Conservation (phyloP, 352 stramenopile species). For the Phytophthora cactorum region DNA sequence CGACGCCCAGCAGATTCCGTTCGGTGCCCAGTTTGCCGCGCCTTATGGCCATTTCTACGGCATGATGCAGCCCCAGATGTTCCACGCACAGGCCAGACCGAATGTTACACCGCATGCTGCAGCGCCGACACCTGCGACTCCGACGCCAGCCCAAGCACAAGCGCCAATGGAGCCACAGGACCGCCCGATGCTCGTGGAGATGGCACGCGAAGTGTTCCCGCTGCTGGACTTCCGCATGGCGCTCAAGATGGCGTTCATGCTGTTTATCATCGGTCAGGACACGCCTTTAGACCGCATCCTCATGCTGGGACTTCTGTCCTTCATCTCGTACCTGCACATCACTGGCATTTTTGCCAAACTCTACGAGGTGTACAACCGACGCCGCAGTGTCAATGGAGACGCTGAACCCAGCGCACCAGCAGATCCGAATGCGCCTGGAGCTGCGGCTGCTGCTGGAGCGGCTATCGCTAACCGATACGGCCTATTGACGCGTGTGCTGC, state of each 20-base stretch:
- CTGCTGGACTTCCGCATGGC: conserved; percentile 80
- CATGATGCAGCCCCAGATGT: conserved; percentile 43
- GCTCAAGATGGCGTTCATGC: conserved; percentile 90
- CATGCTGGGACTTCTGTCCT: conserved; percentile 74
- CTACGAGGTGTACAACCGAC: conserved; percentile 72
- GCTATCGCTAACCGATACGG: conserved; percentile 35
- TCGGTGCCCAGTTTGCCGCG: conserved; percentile 24
- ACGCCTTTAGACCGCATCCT: conserved; percentile 77
- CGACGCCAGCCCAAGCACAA: conserved; percentile 6
- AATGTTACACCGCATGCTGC: conserved; percentile 12
- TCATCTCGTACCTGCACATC: conserved; percentile 84
- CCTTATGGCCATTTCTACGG: conserved; percentile 45
- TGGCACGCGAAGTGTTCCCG: conserved; percentile 59
- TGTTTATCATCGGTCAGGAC: conserved; percentile 90
- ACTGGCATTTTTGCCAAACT: conserved; percentile 86
- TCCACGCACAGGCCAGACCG: conserved; percentile 17
- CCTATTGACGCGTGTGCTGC: conserved; percentile 56
- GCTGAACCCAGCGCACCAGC: conserved; percentile 20
- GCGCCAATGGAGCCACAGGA: conserved; percentile 19
- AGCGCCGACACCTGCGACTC: conserved; percentile 15
- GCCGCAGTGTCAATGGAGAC: conserved; percentile 31
- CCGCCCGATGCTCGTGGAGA: conserved; percentile 44
- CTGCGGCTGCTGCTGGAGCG: conserved; percentile 19
- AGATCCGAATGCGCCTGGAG: conserved; percentile 27
- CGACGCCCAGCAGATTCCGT: conserved; percentile 19